phyloP scores from a whole-genome alignment of 495 filamentous ascomycete species.

The Penicillium goetzii region DNA sequence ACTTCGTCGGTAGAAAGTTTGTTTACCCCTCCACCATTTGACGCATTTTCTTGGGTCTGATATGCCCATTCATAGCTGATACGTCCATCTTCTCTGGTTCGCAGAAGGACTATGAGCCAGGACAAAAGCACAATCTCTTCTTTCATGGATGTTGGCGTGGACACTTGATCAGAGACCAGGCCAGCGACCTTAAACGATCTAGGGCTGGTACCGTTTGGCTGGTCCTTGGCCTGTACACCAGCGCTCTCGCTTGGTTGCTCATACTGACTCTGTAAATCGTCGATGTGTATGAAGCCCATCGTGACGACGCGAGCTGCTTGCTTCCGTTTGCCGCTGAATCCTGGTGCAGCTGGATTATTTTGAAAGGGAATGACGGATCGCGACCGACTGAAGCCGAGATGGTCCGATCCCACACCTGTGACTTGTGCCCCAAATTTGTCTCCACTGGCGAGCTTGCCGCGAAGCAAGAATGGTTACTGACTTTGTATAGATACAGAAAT shows the following conservation, averaged over 20 bases:
- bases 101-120: conserved; percentile 50
- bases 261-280: conserved; percentile 17
- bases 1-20: conserved; percentile 31
- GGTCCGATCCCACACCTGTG: conserved; percentile 25
- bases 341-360: conserved; percentile 13
- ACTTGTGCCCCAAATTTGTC: conserved; percentile 20
- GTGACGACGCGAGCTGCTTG: conserved; percentile 18
- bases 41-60: conserved; percentile 7
- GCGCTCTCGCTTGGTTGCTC: conserved; percentile 8
- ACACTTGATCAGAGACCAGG: conserved; percentile 23
- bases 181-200: conserved; percentile 24
- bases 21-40: conserved; percentile 6
- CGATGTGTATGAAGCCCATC: conserved; percentile 36
- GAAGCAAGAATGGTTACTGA: conserved; percentile 1
- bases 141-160: conserved; percentile 34
- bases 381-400: conserved; percentile 16
- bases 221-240: neutral
- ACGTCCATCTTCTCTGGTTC: conserved; percentile 43
- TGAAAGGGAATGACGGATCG: conserved; percentile 12
- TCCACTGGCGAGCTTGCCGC: conserved; percentile 14
- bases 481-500: neutral
- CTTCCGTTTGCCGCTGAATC: conserved; percentile 12
- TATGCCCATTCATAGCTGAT: conserved; percentile 45
- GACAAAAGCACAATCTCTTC: conserved; percentile 47
- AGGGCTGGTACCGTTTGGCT: conserved; percentile 15